Evolutionary conservation across 2,329 filamentous ascomycete species (phyloP), one percentile per base, ranked within the genome.

Genomic region (Aspergillus oerlinghausenensis): DNA sequence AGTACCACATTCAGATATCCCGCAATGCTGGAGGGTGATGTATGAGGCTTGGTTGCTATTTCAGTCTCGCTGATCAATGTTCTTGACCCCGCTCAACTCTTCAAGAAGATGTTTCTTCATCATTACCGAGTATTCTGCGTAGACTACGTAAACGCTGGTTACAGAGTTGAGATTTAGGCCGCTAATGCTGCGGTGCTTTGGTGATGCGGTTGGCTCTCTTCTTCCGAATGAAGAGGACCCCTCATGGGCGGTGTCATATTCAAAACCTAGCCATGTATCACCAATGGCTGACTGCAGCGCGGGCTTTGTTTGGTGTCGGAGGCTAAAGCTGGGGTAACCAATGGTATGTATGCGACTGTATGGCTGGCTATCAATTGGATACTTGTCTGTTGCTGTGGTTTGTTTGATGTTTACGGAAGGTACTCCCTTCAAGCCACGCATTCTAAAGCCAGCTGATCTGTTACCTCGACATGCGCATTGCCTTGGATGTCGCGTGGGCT

Each of bases 11-110:
- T 7, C 14, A 25, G 21, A 47, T 60, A 61, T 57, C 60, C 60
- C 60, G 58, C 60, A 61, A 58, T 61, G 55, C 51, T 55, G 49
- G 50, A 60, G 48, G 43, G 26, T 48, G 50, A 40, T 17, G 32
- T 38, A 38, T 38, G 51, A 58, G 54, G 56, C 50, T 48, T 55
- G 50, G 50, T 48, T 42, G 40, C n/a, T 25, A 45, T 35, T 23
- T 19, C 19, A 45, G 19, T 56, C 50, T 47, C 42, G 29, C 50
- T 50, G 52, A 54, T 59, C 56, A 48, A 14, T 32, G 14, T n/a
- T 35, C 11, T 21, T 38, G 14, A 17, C 32, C 32, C 48, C 21
- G 26, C 32, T 35, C n/a, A 28, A 19, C 8, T 50, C 40, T 43
- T 14, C 26, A 23, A 19, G 14, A 29, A 50, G 49, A 50, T 50